Evolutionary conservation across 176 grass and related monocot genomes (phyloP).

Genomic region (Triticum monococcum): DNA sequence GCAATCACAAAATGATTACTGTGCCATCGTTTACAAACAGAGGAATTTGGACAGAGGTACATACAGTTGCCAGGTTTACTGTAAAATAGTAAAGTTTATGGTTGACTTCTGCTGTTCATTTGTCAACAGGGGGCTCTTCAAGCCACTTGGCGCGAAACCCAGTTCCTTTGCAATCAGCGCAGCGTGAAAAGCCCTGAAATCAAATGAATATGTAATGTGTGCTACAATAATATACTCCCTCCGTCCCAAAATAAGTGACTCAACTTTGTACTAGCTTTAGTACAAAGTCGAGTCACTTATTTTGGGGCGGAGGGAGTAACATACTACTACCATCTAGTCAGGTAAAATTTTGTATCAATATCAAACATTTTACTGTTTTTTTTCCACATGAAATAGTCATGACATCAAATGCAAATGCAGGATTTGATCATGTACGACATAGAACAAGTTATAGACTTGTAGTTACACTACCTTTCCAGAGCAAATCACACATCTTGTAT

Average conservation of each 20-base stretch:
- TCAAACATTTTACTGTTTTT: slow-evolving; percentile 21
- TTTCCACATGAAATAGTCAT: slow-evolving; percentile 1
- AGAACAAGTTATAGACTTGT: not conserved
- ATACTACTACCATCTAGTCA: not conserved
- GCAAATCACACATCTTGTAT: slow-evolving; percentile 82
- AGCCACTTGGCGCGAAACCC: slow-evolving; percentile 96
- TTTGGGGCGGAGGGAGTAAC: not conserved
- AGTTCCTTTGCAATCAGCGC: slow-evolving; percentile 88
- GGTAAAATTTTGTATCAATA: not conserved
- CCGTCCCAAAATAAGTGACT: too few species aligned
- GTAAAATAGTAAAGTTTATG: slow-evolving; percentile 26
- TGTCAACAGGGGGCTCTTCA: slow-evolving; percentile 51
- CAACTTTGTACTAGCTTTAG: too few species aligned
- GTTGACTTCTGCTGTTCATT: slow-evolving; percentile 36
- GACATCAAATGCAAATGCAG: not conserved
- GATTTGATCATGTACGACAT: not conserved
- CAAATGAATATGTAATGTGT: slow-evolving; percentile 11
- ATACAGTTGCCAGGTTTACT: slow-evolving; percentile 29
- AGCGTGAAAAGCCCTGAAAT: slow-evolving; percentile 67
- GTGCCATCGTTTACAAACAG: slow-evolving; percentile 4
- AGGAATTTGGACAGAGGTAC: slow-evolving; percentile 21
- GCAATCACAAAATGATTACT: slow-evolving; percentile 20
- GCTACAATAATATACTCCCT: not conserved
- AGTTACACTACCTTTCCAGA: slow-evolving; percentile 65
- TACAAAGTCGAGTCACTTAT: too few species aligned